Evolutionary conservation across 1,284 basidiomycete genomes (phyloP).

Genomic region (Cerioporus squamosus): DNA sequence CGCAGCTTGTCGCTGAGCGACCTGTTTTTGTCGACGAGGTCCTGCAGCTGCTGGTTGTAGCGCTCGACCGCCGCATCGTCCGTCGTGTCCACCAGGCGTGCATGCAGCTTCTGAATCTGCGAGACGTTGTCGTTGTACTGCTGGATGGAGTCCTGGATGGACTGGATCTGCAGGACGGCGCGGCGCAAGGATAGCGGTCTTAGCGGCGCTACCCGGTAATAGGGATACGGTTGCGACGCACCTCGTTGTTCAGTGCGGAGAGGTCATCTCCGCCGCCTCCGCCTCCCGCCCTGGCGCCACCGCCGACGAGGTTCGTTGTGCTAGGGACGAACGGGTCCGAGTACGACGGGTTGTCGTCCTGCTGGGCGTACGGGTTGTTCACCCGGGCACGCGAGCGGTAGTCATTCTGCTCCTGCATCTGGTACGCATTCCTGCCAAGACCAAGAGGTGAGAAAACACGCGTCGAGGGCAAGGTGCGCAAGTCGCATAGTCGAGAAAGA

Average conservation of each 20-base stretch:
- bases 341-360: constrained; percentile 53
- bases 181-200: constrained; percentile 29
- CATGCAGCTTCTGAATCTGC: constrained; percentile 74
- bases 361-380: constrained; percentile 68
- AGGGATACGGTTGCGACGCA: constrained; percentile 34
- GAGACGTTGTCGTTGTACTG: constrained; percentile 74
- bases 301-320: constrained; percentile 50
- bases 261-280: constrained; percentile 62
- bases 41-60: constrained; percentile 68
- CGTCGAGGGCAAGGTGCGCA: neutral
- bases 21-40: constrained; percentile 80
- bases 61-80: constrained; percentile 71
- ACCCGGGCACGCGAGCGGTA: constrained; percentile 43
- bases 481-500: constrained; percentile 17
- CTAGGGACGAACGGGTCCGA: constrained; percentile 69
- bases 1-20: constrained; percentile 76
- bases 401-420: constrained; percentile 60
- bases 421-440: constrained; percentile 60
- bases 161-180: constrained; percentile 51
- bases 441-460: constrained; percentile 5
- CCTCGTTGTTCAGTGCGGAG: constrained; percentile 78
- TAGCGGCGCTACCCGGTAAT: neutral
- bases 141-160: constrained; percentile 73
- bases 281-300: constrained; percentile 42
- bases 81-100: constrained; percentile 77